Percentiles rank a stretch among this genome's conserved stretches.
These are phyloP conservation scores for Malassezia furfur DNA, from an alignment of 1,284 basidiomycete species.

Conservation along the genomic window DNA sequence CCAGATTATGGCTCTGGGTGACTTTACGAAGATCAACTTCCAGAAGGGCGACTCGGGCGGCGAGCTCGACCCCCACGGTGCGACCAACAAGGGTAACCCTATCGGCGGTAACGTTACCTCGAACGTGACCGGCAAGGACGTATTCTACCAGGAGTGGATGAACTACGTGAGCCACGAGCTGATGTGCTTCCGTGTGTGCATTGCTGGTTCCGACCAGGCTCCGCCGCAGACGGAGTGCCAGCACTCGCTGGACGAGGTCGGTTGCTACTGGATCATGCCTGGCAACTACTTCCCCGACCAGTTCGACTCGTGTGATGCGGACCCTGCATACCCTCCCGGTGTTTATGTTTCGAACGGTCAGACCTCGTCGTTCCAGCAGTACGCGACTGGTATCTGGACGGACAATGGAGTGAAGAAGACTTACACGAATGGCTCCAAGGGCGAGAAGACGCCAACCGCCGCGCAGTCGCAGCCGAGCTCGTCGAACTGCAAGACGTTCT, in stretches of 20 bases:
- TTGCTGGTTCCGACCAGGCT: slow-evolving; percentile 32
- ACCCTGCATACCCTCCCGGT: slow-evolving; percentile 47
- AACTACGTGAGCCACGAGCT: slow-evolving; percentile 43
- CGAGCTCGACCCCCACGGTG: slow-evolving; percentile 48
- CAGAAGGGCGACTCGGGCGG: slow-evolving; percentile 36
- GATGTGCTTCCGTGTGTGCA: slow-evolving; percentile 47
- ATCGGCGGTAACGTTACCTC: slow-evolving; percentile 54
- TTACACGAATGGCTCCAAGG: slow-evolving; percentile 41
- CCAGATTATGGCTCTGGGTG: slow-evolving; percentile 51
- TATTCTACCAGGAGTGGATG: slow-evolving; percentile 54
- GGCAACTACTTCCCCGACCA: slow-evolving; percentile 37
- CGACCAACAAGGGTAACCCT: slow-evolving; percentile 51
- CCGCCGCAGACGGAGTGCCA: slow-evolving; percentile 39
- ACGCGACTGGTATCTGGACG: slow-evolving; percentile 31
- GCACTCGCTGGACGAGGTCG: slow-evolving; percentile 46
- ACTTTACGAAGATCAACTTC: slow-evolving; percentile 46
- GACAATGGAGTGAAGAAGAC: slow-evolving; percentile 24
- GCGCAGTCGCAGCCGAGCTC: slow-evolving; percentile 42
- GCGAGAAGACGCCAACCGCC: slow-evolving; percentile 33
- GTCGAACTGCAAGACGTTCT: slow-evolving; percentile 31
- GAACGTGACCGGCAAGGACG: slow-evolving; percentile 52
- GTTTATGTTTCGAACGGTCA: slow-evolving; percentile 31
- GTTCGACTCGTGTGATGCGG: slow-evolving; percentile 46
- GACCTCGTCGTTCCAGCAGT: slow-evolving; percentile 44
- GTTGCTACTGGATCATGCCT: slow-evolving; percentile 49